A percentile compares a stretch with the other conserved stretches of the same genome.
These are phyloP conservation scores for Cynara cardunculus DNA, from an alignment of 129 eudicot species.

Conservation along the genomic window DNA sequence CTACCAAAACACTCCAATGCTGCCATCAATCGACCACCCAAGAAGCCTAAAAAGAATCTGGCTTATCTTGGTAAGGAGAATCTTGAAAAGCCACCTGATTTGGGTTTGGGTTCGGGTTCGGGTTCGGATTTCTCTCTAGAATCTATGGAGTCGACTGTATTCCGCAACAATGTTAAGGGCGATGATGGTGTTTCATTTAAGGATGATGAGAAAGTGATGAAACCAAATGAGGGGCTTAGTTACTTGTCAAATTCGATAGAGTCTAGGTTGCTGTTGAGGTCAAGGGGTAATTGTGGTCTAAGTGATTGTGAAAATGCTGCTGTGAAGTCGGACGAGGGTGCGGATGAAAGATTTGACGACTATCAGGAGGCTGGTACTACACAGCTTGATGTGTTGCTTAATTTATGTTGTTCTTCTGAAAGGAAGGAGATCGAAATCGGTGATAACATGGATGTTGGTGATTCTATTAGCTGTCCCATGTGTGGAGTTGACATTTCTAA, in stretches of 20 bases:
- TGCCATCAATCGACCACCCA: conserved; percentile 30
- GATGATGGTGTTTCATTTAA: neutral
- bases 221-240: conserved; percentile 17
- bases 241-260: conserved; percentile 43
- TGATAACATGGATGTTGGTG: conserved; percentile 24
- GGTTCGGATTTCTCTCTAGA: conserved; percentile 32
- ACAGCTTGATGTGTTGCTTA: conserved; percentile 63
- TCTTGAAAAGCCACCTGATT: conserved; percentile 1
- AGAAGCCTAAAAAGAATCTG: conserved; percentile 39
- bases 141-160: conserved; percentile 33
- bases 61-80: conserved; percentile 45
- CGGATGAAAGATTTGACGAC: conserved; percentile 22
- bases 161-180: conserved; percentile 1
- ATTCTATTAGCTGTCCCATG: conserved; percentile 55
- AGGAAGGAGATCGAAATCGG: conserved; percentile 17
- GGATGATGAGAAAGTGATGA: neutral
- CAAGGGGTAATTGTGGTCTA: conserved; percentile 4
- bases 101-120: conserved; percentile 18
- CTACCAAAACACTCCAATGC: conserved; percentile 31
- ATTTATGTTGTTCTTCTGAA: conserved; percentile 59
- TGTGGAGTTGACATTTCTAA: conserved; percentile 69
- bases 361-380: conserved; percentile 35
- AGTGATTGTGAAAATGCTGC: conserved; percentile 34
- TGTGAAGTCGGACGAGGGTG: conserved; percentile 24
- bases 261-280: conserved; percentile 40